phyloP scores from a whole-genome alignment of 2,329 filamentous ascomycete species.

The Trichoderma lentiforme region DNA sequence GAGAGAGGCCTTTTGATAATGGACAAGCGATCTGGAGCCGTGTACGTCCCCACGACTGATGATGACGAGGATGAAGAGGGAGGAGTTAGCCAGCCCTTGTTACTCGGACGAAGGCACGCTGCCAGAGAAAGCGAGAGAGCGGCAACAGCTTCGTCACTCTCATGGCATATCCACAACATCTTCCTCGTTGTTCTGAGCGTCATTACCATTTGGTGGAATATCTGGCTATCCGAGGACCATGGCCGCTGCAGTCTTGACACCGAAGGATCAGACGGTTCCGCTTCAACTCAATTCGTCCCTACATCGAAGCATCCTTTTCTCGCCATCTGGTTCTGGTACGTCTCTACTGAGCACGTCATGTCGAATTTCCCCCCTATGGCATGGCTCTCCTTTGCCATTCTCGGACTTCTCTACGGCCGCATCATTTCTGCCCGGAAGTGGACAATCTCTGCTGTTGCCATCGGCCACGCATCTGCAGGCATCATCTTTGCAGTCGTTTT shows the following conservation, averaged over 20 bases:
- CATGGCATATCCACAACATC: slow-evolving; percentile 42
- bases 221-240: slow-evolving; percentile 41
- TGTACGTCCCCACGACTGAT: slow-evolving; percentile 2
- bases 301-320: slow-evolving; percentile 24
- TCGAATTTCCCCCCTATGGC: slow-evolving; percentile 45
- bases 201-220: slow-evolving; percentile 45
- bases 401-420: slow-evolving; percentile 44
- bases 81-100: slow-evolving; percentile 2
- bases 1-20: slow-evolving; percentile 9
- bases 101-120: background rate
- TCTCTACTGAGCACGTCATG: slow-evolving; percentile 29
- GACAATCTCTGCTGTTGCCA: slow-evolving; percentile 26
- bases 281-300: background rate
- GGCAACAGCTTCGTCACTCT: slow-evolving; percentile 24
- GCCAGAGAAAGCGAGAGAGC: slow-evolving; percentile 3
- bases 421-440: slow-evolving; percentile 34
- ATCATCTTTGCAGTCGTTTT: slow-evolving; percentile 38
- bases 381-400: slow-evolving; percentile 45
- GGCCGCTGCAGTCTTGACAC: slow-evolving; percentile 34
- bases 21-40: slow-evolving; percentile 9
- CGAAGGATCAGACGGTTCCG: background rate
- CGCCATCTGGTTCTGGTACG: slow-evolving; percentile 41
- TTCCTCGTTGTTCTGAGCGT: slow-evolving; percentile 33
- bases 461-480: slow-evolving; percentile 30
- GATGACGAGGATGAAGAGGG: slow-evolving; percentile 29